Conservation (phyloP, 2,329 filamentous ascomycete genomes). For the Neophaeococcomyces aloes region DNA sequence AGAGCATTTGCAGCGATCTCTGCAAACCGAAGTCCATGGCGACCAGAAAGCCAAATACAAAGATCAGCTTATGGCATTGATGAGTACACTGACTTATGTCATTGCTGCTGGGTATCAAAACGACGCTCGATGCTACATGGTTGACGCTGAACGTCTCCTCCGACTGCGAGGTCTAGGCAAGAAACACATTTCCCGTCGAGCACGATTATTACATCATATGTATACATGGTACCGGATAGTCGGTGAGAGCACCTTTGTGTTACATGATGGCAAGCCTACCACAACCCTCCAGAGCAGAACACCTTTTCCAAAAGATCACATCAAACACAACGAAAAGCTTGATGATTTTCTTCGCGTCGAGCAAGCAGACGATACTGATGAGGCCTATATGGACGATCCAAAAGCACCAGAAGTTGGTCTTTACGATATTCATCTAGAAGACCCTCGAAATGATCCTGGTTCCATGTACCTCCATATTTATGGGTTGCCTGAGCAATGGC, state of each 20-base stretch:
- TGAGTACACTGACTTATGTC: conserved; percentile 26
- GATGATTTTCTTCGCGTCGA: conserved; percentile 34
- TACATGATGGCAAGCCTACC: conserved; percentile 21
- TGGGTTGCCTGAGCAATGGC: conserved; percentile 35
- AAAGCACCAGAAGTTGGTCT: conserved; percentile 27
- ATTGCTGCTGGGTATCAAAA: conserved; percentile 23
- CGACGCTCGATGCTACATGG: conserved; percentile 28
- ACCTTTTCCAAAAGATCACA: conserved; percentile 19
- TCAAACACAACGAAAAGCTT: conserved; percentile 24
- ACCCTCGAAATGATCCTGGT: conserved; percentile 25
- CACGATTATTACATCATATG: conserved; percentile 31
- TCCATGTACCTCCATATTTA: conserved; percentile 34
- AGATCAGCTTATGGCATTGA: conserved; percentile 30
- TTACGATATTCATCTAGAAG: conserved; percentile 33
- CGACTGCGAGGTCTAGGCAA: conserved; percentile 29
- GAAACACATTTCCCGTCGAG: conserved; percentile 28
- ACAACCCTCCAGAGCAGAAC: background rate
- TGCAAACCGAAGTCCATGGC: conserved; percentile 24
- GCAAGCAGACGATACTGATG: conserved; percentile 26
- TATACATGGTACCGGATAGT: conserved; percentile 31
- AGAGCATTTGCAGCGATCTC: conserved; percentile 25
- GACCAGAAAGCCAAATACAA: conserved; percentile 30
- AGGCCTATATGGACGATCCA: conserved; percentile 30
- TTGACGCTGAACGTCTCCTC: conserved; percentile 30
- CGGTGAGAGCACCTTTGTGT: conserved; percentile 27